Evolutionary conservation across 2,329 filamentous ascomycete genomes (phyloP).

Genomic region (Fusarium sp.): DNA sequence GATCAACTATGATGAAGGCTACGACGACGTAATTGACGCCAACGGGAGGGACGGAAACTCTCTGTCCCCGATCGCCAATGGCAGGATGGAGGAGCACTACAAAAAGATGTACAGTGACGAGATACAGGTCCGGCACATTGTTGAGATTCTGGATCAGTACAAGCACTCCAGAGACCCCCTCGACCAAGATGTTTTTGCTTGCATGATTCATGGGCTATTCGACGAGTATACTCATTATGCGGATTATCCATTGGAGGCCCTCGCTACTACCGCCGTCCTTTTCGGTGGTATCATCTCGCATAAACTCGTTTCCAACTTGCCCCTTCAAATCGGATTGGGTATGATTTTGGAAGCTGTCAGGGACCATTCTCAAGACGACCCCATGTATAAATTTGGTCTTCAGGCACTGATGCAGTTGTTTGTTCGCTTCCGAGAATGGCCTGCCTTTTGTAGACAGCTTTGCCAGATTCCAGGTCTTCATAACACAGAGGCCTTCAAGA

Average conservation of each 20-base stretch:
- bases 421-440: conserved; percentile 89
- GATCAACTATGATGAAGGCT: conserved; percentile 96
- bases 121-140: conserved; percentile 85
- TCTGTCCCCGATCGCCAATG: conserved; percentile 82
- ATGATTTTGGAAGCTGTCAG: conserved; percentile 98
- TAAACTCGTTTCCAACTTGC: conserved; percentile 89
- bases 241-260: conserved; percentile 94
- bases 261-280: conserved; percentile 94
- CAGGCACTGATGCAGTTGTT: conserved; percentile 94
- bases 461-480: conserved; percentile 84
- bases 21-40: conserved; percentile 89
- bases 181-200: conserved; percentile 95
- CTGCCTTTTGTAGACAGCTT: conserved; percentile 90
- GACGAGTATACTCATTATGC: conserved; percentile 97
- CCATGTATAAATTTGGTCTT: conserved; percentile 98
- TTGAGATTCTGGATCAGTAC: conserved; percentile 85
- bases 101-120: conserved; percentile 98
- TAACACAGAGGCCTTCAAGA: conserved; percentile 85
- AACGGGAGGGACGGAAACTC: conserved; percentile 87
- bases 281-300: conserved; percentile 98
- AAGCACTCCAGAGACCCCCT: conserved; percentile 86
- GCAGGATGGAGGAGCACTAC: conserved; percentile 96
- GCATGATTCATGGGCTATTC: conserved; percentile 98
- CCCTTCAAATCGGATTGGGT: conserved; percentile 91
- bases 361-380: conserved; percentile 83